Evolutionary conservation across 148 eudicot species (phyloP).

Genomic region (Nyssa sinensis): DNA sequence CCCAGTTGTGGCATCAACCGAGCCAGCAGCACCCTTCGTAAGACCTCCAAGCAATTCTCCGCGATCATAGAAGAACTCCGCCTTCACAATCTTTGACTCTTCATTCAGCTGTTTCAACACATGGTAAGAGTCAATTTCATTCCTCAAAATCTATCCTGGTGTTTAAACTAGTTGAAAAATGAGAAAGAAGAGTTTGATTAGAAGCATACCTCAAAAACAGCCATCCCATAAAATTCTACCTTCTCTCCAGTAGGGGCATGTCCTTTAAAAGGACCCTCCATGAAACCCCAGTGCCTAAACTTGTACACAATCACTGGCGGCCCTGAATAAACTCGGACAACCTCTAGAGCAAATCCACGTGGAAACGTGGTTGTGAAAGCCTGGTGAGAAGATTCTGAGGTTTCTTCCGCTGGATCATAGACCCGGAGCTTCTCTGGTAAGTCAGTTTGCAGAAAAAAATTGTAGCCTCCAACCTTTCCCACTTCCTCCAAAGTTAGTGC

Average conservation of each 20-base stretch:
- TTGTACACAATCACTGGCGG: slow-evolving; percentile 68
- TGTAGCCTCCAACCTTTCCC: slow-evolving; percentile 41
- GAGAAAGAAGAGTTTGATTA: neutral
- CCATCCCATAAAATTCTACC: slow-evolving; percentile 57
- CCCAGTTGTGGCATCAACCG: slow-evolving; percentile 15
- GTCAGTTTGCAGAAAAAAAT: slow-evolving; percentile 39
- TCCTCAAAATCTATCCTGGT: no score
- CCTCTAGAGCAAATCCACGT: slow-evolving; percentile 71
- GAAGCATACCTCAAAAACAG: slow-evolving; percentile 47
- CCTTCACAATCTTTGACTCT: slow-evolving; percentile 52
- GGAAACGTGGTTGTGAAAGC: slow-evolving; percentile 54
- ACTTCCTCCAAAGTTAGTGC: slow-evolving; percentile 26
- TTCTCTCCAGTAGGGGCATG: slow-evolving; percentile 66
- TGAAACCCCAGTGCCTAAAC: slow-evolving; percentile 82
- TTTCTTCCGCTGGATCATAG: slow-evolving; percentile 43
- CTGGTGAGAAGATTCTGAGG: slow-evolving; percentile 30
- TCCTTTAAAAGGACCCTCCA: slow-evolving; percentile 88
- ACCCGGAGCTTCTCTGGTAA: slow-evolving; percentile 37
- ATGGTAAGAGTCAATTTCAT: neutral
- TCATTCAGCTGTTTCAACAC: slow-evolving; percentile 48
- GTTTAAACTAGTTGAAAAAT: neutral
- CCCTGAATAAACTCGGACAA: slow-evolving; percentile 64
- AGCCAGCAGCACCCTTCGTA: slow-evolving; percentile 29
- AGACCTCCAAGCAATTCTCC: slow-evolving; percentile 67
- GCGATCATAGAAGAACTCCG: slow-evolving; percentile 66